Evolutionary conservation across 2,329 filamentous ascomycete species (phyloP), one percentile per base, ranked within the genome.

Genomic region (Colletotrichum tanaceti): DNA sequence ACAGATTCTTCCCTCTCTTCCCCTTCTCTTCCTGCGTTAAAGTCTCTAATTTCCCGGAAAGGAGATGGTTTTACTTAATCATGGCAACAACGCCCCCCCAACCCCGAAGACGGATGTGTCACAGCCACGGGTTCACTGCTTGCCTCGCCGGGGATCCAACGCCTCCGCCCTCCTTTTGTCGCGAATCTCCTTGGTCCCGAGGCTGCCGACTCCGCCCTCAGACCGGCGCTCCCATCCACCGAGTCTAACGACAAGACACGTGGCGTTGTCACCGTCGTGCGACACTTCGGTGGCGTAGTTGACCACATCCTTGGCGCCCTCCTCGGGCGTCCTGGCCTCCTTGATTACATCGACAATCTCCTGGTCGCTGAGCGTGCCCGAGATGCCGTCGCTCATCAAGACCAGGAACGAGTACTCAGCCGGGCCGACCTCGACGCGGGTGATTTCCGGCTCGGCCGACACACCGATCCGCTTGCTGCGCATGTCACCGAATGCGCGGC

Each of bases 311-410:
- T 86, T 86, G 1, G 93, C 90, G 3, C 90, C 96, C 77, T 97
- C 89, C 73, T 97, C 95, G 0, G 96, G 96, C 0, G 95, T 98
- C 75, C 86, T 90, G 5, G 94, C 93, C 80, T 99, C 96, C 79
- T 98, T 98, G 74, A 98, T 86, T 39, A 98, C 90, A 77, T 99
- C 96, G 38, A 98, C 94, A 70, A 98, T 93, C 81, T 99, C 96
- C 81, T 98, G 95, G 76, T 99, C 96, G 63, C 87, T 89, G 24
- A 98, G 83, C 18, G 92, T 92, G 7, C 93, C 95, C 22, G 91
- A 95, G 11, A 99, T 89, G 32, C 96, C 96, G 78, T 99, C 96
- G 2, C 89, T 92, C 78, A 97, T 89, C 54, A 99, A 86, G 1
- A 97, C 93, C 59, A 98, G 78, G 80, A 99, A 99, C 3, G 90